phyloP scores from a whole-genome alignment of 2,329 filamentous ascomycete genomes.

The Curvularia sp. region DNA sequence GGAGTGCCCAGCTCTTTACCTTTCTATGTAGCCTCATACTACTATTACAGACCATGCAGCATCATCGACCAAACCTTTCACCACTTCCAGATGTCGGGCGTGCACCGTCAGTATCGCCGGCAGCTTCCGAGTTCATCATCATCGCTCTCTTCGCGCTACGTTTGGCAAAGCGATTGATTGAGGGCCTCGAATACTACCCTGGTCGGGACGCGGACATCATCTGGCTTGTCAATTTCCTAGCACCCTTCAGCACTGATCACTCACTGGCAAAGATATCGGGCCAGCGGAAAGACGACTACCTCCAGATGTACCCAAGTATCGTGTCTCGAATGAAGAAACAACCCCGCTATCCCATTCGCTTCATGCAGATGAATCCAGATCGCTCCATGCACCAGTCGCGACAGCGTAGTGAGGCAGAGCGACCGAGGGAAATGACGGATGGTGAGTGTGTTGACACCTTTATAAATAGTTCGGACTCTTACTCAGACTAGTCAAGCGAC shows the following conservation, averaged over 20 bases:
- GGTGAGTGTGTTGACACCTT: slow-evolving; percentile 13
- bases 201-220: slow-evolving; percentile 21
- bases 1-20: too few relatives aligned
- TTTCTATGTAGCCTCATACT: neutral
- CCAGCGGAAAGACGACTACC: slow-evolving; percentile 22
- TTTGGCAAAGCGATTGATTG: slow-evolving; percentile 26
- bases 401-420: neutral
- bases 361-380: slow-evolving; percentile 37
- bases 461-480: neutral
- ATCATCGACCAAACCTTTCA: neutral
- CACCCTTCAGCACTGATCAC: slow-evolving; percentile 17
- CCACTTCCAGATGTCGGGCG: slow-evolving; percentile 7
- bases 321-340: slow-evolving; percentile 36
- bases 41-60: slow-evolving; percentile 5
- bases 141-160: slow-evolving; percentile 39
- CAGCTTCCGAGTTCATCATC: slow-evolving; percentile 27
- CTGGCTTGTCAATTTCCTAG: slow-evolving; percentile 34
- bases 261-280: slow-evolving; percentile 32
- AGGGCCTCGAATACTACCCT: slow-evolving; percentile 25
- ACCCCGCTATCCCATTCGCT: slow-evolving; percentile 25
- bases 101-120: neutral
- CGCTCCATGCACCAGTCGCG: neutral
- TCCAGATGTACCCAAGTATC: slow-evolving; percentile 24
- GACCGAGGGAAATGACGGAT: slow-evolving; percentile 21
- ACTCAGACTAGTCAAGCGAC: slow-evolving; percentile 15